These are phyloP conservation scores for Mentha longifolia DNA, from an alignment of 257 asterid genomes.

Conservation along the genomic window DNA sequence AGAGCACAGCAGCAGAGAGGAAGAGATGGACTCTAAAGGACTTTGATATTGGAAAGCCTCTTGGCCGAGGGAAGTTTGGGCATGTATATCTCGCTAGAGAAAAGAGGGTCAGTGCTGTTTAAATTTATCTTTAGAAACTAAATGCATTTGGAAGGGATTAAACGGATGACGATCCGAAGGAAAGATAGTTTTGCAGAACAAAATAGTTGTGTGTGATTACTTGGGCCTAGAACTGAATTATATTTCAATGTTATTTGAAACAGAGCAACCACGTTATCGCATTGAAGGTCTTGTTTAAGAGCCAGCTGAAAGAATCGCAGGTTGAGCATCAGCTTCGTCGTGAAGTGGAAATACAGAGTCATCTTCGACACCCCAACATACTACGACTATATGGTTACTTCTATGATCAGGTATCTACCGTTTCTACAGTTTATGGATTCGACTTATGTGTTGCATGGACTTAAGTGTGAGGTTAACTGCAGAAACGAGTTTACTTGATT, in stretches of 20 bases:
- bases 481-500: constrained; percentile 93
- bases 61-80: constrained; percentile 96
- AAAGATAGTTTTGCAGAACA: neutral
- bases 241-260: constrained; percentile 12
- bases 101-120: constrained; percentile 57
- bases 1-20: constrained; percentile 57
- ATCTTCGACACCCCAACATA: constrained; percentile 94
- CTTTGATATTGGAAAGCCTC: constrained; percentile 97
- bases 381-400: constrained; percentile 90
- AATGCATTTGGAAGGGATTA: neutral
- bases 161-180: neutral
- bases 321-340: constrained; percentile 98
- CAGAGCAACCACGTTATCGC: constrained; percentile 96
- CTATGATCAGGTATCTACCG: constrained; percentile 70
- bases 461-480: constrained; percentile 36
- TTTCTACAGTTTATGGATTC: constrained; percentile 14
- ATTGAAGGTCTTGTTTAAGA: constrained; percentile 83
- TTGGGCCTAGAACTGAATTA: constrained; percentile 2
- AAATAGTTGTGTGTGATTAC: constrained; percentile 10
- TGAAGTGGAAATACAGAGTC: constrained; percentile 96
- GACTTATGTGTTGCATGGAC: constrained; percentile 14
- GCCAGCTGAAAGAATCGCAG: constrained; percentile 86
- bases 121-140: neutral
- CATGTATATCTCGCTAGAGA: constrained; percentile 96
- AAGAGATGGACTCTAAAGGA: constrained; percentile 83